phyloP scores from a whole-genome alignment of 106 monocot species.

The Acanthochlamys bracteata region DNA sequence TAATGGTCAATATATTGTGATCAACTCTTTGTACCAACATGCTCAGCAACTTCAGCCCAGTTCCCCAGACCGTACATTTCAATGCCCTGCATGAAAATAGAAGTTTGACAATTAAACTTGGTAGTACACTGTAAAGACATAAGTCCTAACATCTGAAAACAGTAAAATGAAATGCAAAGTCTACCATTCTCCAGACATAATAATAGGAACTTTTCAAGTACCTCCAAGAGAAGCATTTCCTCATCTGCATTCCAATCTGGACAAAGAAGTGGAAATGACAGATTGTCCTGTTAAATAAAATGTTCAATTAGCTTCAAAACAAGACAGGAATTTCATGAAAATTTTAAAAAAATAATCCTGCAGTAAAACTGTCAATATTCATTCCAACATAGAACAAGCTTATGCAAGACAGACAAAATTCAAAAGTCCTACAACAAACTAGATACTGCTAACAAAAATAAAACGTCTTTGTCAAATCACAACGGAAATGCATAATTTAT shows the following conservation, averaged over 20 bases:
- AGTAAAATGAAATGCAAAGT: neutral
- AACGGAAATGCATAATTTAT: too few relatives aligned
- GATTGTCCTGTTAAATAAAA: conserved; percentile 51
- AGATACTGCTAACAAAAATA: too few relatives aligned
- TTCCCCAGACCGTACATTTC: conserved; percentile 99
- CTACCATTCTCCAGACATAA: neutral
- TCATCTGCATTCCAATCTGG: conserved; percentile 95
- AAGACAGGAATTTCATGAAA: neutral
- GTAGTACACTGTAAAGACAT: too few relatives aligned
- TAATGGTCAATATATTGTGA: conserved; percentile 92
- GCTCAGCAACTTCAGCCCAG: conserved; percentile 96
- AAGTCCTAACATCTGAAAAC: neutral
- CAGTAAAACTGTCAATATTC: neutral
- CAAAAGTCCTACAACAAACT: too few relatives aligned
- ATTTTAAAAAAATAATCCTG: neutral
- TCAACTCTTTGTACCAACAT: conserved; percentile 94
- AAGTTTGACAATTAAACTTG: neutral
- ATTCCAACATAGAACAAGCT: too few relatives aligned
- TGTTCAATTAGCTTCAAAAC: neutral
- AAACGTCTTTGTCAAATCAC: too few relatives aligned
- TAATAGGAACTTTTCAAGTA: conserved; percentile 10
- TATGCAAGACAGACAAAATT: too few relatives aligned
- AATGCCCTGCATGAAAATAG: conserved; percentile 41
- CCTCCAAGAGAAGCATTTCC: conserved; percentile 92
- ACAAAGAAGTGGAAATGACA: conserved; percentile 84